Evolutionary conservation across 2,329 filamentous ascomycete genomes (phyloP).

Genomic region (Fonsecaea multimorphosa): DNA sequence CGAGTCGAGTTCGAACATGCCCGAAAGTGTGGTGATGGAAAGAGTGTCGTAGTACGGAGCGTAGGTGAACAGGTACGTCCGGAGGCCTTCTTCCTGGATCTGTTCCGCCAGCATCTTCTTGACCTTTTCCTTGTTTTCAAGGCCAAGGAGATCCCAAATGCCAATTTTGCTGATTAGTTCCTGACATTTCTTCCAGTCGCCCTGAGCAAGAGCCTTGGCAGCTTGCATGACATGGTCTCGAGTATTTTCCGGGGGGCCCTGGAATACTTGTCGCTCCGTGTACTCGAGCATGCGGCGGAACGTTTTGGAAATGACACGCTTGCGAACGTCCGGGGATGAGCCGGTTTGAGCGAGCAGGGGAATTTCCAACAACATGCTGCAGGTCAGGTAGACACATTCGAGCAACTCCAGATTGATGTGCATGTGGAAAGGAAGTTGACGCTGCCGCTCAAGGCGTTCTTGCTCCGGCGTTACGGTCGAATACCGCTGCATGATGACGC

Average conservation of each 20-base stretch:
- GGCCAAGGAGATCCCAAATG: conserved; percentile 98
- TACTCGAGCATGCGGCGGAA: conserved; percentile 99
- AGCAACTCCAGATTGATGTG: conserved; percentile 99
- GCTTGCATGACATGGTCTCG: conserved; percentile 99
- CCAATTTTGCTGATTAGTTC: conserved; percentile 97
- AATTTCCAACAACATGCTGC: conserved; percentile 99
- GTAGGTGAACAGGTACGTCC: conserved; percentile 99
- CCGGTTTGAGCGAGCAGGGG: conserved; percentile 95
- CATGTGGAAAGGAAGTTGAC: conserved; percentile 99
- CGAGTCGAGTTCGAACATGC: conserved; percentile 92
- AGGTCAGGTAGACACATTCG: conserved; percentile 97
- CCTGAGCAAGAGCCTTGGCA: conserved; percentile 92
- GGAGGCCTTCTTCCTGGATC: conserved; percentile 97
- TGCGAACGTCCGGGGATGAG: conserved; percentile 94
- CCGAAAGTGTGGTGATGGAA: conserved; percentile 79
- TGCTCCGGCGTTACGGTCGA: conserved; percentile 96
- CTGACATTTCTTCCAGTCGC: conserved; percentile 97
- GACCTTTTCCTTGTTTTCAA: conserved; percentile 76
- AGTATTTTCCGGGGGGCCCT: conserved; percentile 96
- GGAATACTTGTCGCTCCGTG: conserved; percentile 99
- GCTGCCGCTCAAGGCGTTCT: conserved; percentile 94
- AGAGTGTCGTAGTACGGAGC: conserved; percentile 99
- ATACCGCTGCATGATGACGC: conserved; percentile 97
- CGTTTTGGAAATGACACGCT: conserved; percentile 98
- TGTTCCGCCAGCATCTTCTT: conserved; percentile 97